Percentiles rank a stretch among this genome's conserved stretches.
Evolutionary conservation across 805 yeast species (phyloP).

Genomic region (Myxozyma lipomycoides): DNA sequence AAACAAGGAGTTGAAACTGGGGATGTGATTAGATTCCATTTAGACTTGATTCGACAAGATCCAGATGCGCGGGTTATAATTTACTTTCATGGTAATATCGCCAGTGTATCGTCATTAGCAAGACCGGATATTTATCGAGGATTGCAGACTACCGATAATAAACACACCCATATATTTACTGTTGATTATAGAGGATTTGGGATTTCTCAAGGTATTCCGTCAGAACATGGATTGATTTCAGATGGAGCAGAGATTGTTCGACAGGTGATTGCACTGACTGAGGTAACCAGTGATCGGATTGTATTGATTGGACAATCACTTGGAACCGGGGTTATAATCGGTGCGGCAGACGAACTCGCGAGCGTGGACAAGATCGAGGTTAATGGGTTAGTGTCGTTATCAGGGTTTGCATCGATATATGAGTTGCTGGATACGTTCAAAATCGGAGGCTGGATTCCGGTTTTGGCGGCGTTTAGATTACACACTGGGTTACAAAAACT

Average conservation of each 20-base stretch:
- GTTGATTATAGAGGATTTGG: conserved; percentile 27
- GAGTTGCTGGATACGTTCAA: conserved; percentile 10
- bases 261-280: conserved; percentile 5
- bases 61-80: conserved; percentile 20
- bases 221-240: conserved; percentile 10
- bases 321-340: conserved; percentile 23
- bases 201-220: conserved; percentile 20
- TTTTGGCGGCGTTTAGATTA: conserved; percentile 8
- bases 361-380: conserved; percentile 1
- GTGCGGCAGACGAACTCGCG: conserved; percentile 17
- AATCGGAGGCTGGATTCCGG: conserved; percentile 13
- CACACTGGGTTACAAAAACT: neutral
- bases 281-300: conserved; percentile 6
- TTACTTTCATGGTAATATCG: conserved; percentile 19
- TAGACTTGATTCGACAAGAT: conserved; percentile 10
- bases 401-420: conserved; percentile 23
- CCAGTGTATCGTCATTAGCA: conserved; percentile 11
- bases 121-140: conserved; percentile 21
- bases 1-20: conserved; percentile 13
- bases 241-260: conserved; percentile 15
- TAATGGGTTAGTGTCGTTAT: conserved; percentile 16
- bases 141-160: conserved; percentile 15
- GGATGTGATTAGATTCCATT: conserved; percentile 11
- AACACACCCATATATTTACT: conserved; percentile 20
- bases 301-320: conserved; percentile 24